Base-by-base conservation (phyloP, 2,329 filamentous ascomycete genomes). In the Aspergillus sp. region DNA sequence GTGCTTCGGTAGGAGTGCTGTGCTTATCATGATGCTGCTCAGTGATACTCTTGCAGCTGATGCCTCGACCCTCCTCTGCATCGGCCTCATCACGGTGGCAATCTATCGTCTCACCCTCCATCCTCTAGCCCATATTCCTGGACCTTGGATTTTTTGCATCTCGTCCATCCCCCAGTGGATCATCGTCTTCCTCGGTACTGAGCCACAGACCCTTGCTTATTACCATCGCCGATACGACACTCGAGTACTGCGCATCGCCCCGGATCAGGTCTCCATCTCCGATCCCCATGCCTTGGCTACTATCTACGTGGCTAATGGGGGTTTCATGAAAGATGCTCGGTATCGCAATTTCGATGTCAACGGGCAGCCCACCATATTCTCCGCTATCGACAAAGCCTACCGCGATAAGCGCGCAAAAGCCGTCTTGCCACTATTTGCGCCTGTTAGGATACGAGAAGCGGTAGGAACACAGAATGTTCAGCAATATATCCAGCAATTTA, bases 221-320 rank as follows among this genome's bases (percentile, higher is more conserved):
- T 52, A 32, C 38, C 56, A 58, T 21, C 47, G 30, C 13, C 32
- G n/a, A 15, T 58, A 51, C 38, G 23, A 52, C 21, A 58, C 56
- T 15, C 38, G 21, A 13, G 48, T 52, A 8, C 25, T 58, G 13
- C 47, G 56, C n/a, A 52, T 58, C 21, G 56, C 30, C 21, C 48
- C 56, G 6, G 39, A 53, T 36, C 10, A 23, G 27, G 56, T 58
- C 6, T 52, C 56, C 13, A 30, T 58, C 30, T 58, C 56, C 36
- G 39, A 44, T 13, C 36, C 36, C 38, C 30, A 41, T 10, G 56
- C 56, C 8, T 39, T 58, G 0, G 21, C n/a, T 13, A 6, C 47
- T 13, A 36, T 53, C 27, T 58, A 58, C 15, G 47, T 58, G n/a
- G 48, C 56, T n/a, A 27, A 38, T 21, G 56, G 48, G n/a, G 56